Conservation (phyloP, 208 protist species). For the Leishmania tropica region DNA sequence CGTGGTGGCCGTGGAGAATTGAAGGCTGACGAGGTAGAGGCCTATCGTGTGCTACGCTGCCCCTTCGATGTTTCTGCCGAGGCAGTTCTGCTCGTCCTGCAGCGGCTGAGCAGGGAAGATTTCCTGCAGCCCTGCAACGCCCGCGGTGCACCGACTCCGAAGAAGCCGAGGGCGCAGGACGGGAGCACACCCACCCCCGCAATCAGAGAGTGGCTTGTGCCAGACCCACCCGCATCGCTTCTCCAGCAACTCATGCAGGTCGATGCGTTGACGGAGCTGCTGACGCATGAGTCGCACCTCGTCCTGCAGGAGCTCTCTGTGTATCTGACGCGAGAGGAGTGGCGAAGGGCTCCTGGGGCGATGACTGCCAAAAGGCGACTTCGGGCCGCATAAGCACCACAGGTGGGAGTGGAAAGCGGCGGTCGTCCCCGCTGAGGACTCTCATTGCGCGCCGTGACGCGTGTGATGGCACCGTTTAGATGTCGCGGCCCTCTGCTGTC, state of each 20-base stretch:
- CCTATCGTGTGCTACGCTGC: slow-evolving; percentile 55
- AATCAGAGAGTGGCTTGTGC: slow-evolving; percentile 25
- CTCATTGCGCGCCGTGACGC: background rate
- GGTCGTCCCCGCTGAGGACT: background rate
- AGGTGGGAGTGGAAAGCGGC: background rate
- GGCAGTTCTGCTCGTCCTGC: slow-evolving; percentile 28
- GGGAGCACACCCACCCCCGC: background rate
- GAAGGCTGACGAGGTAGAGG: slow-evolving; percentile 39
- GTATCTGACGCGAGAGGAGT: slow-evolving; percentile 13
- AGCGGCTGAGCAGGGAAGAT: slow-evolving; percentile 37
- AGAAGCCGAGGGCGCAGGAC: background rate
- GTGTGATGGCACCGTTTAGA: background rate
- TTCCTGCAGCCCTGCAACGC: slow-evolving; percentile 13
- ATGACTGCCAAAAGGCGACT: background rate
- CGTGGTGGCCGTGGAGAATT: slow-evolving; percentile 55
- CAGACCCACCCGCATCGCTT: slow-evolving; percentile 21
- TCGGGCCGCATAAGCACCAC: too few species aligned
- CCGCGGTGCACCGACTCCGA: background rate
- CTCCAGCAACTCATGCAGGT: slow-evolving; percentile 26
- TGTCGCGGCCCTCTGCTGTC: background rate
- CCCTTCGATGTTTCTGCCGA: slow-evolving; percentile 53
- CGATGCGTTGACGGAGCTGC: slow-evolving; percentile 22
- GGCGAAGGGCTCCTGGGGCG: background rate
- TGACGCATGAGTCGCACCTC: slow-evolving; percentile 18
- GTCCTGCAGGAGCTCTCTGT: slow-evolving; percentile 22